phyloP scores from a whole-genome alignment of 2,329 filamentous ascomycete genomes.

The Curvularia sp. region DNA sequence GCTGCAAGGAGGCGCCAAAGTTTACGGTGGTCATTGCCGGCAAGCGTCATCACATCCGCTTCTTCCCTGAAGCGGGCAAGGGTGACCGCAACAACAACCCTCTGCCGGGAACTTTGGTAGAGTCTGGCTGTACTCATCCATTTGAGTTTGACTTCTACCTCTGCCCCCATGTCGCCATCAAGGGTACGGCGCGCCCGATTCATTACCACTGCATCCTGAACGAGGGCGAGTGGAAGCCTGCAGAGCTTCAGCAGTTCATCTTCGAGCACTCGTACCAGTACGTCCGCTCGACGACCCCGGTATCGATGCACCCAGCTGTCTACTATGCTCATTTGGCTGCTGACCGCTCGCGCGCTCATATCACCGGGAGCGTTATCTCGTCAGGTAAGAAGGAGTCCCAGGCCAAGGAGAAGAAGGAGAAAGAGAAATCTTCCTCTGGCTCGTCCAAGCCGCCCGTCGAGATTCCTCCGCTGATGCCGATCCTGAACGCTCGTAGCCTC shows the following conservation, averaged over 20 bases:
- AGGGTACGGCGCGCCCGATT: constrained; percentile 90
- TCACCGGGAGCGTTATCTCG: constrained; percentile 56
- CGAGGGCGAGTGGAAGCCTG: constrained; percentile 71
- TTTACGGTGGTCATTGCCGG: constrained; percentile 88
- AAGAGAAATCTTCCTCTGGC: constrained; percentile 35
- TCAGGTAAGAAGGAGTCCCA: constrained; percentile 50
- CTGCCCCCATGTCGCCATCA: constrained; percentile 77
- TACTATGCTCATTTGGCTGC: constrained; percentile 96
- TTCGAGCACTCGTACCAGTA: constrained; percentile 97
- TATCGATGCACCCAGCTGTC: constrained; percentile 85
- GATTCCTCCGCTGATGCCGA: constrained; percentile 50
- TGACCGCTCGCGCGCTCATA: constrained; percentile 78
- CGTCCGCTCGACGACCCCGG: constrained; percentile 86
- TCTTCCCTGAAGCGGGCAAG: constrained; percentile 74
- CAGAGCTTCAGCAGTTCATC: constrained; percentile 82
- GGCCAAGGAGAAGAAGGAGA: constrained; percentile 25
- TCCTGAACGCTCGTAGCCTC: constrained; percentile 51
- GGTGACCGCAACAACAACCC: constrained; percentile 81
- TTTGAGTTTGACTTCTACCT: constrained; percentile 89
- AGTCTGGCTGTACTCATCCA: constrained; percentile 87
- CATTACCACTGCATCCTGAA: constrained; percentile 91
- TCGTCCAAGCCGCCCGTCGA: constrained; percentile 43
- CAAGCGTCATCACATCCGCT: constrained; percentile 88
- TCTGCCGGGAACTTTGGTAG: constrained; percentile 84
- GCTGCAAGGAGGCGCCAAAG: constrained; percentile 59